Evolutionary conservation across 305 asterid genomes (phyloP).

Genomic region (Nicotiana rustica): DNA sequence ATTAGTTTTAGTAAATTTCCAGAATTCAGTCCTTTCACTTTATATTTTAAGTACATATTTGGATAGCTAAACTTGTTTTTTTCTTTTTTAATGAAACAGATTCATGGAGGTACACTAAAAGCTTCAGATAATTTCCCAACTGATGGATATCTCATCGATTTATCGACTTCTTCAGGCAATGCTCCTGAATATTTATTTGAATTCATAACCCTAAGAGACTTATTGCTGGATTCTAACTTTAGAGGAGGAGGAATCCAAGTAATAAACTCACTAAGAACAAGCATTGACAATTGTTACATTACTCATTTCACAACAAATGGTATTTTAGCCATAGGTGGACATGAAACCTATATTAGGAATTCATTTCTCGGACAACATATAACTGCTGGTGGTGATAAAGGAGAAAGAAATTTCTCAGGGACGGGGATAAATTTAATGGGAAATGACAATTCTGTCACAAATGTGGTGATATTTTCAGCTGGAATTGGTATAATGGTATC

Average conservation of each 20-base stretch:
- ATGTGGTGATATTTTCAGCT: constrained; percentile 83
- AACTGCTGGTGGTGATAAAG: constrained; percentile 80
- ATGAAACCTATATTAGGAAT: constrained; percentile 78
- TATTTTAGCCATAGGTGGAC: constrained; percentile 68
- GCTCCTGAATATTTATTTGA: constrained; percentile 60
- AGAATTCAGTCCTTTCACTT: not conserved
- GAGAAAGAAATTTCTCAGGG: constrained; percentile 67
- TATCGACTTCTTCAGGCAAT: constrained; percentile 54
- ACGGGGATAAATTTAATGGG: constrained; percentile 71
- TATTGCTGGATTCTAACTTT: constrained; percentile 66
- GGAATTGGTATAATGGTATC: constrained; percentile 61
- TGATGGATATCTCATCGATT: constrained; percentile 66
- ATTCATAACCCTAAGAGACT: constrained; percentile 73
- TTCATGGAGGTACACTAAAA: constrained; percentile 82
- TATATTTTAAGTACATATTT: not conserved
- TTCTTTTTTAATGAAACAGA: constrained; percentile 50
- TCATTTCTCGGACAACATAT: constrained; percentile 78
- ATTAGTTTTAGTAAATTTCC: not conserved
- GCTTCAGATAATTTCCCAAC: constrained; percentile 74
- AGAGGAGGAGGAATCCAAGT: constrained; percentile 84
- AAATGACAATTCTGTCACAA: constrained; percentile 75
- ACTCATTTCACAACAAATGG: constrained; percentile 78
- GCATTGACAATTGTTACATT: constrained; percentile 82
- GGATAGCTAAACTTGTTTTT: not conserved
- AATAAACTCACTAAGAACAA: constrained; percentile 69